These are phyloP conservation scores for Lotmaria passim DNA, from an alignment of 208 protist genomes.

Conservation along the genomic window DNA sequence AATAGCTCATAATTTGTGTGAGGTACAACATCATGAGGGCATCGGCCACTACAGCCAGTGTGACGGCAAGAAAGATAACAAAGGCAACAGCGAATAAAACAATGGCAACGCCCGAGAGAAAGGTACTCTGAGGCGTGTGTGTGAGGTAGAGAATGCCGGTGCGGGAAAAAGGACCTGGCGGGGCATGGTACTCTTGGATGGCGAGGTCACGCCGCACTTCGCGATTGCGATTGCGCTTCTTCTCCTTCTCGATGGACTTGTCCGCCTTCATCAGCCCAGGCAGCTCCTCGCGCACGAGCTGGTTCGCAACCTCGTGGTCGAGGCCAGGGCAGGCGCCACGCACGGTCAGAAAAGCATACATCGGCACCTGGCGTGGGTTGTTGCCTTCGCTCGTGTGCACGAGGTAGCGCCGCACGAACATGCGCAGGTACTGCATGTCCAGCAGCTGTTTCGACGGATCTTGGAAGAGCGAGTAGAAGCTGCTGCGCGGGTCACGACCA, in stretches of 20 bases:
- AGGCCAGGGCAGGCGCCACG: slow-evolving; percentile 56
- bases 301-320: slow-evolving; percentile 56
- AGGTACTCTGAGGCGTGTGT: slow-evolving; percentile 53
- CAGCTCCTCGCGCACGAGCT: slow-evolving; percentile 66
- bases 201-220: slow-evolving; percentile 14
- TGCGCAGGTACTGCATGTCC: slow-evolving; percentile 85
- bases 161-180: slow-evolving; percentile 47
- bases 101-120: slow-evolving; percentile 46
- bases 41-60: neutral
- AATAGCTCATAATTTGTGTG: neutral
- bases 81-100: slow-evolving; percentile 29
- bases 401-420: slow-evolving; percentile 83
- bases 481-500: slow-evolving; percentile 48
- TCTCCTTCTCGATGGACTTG: slow-evolving; percentile 41
- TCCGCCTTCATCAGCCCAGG: slow-evolving; percentile 58
- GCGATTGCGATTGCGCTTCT: slow-evolving; percentile 32
- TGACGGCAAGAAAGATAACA: slow-evolving; percentile 2
- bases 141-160: slow-evolving; percentile 75
- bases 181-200: slow-evolving; percentile 40
- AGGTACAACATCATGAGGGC: neutral
- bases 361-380: slow-evolving; percentile 67
- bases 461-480: slow-evolving; percentile 70
- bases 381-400: slow-evolving; percentile 79
- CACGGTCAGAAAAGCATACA: slow-evolving; percentile 63
- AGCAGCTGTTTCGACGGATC: slow-evolving; percentile 46